Conservation (phyloP, 1,139 yeast genomes). For the Kurtzmaniella quercitrusa region DNA sequence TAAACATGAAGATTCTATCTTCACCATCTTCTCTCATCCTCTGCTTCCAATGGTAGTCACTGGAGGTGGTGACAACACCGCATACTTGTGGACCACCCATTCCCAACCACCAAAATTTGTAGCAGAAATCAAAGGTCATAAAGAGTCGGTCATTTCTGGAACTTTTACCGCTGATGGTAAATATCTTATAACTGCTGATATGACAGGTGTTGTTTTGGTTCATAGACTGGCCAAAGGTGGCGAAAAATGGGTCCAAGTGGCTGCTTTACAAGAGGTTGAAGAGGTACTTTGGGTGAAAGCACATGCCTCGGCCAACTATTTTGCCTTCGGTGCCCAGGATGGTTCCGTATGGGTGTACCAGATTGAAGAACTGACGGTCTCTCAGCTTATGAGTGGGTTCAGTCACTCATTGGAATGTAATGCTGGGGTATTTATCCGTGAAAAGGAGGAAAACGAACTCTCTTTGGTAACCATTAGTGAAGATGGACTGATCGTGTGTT, state of each 20-base stretch:
- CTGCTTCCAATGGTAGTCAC: conserved; percentile 69
- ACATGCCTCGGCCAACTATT: conserved; percentile 73
- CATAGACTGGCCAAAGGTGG: conserved; percentile 72
- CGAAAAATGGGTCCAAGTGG: conserved; percentile 71
- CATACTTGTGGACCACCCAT: conserved; percentile 89
- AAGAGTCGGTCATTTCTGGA: conserved; percentile 83
- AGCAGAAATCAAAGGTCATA: conserved; percentile 70
- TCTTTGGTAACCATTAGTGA: conserved; percentile 77
- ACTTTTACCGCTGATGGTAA: conserved; percentile 82
- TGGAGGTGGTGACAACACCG: conserved; percentile 90
- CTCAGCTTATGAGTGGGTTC: conserved; percentile 74
- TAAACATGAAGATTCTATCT: conserved; percentile 79
- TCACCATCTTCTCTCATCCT: conserved; percentile 76
- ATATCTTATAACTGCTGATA: conserved; percentile 82
- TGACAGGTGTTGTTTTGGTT: conserved; percentile 82
- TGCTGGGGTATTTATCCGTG: conserved; percentile 68
- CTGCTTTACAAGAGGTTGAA: conserved; percentile 79
- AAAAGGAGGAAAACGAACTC: conserved; percentile 56
- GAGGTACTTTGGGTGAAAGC: conserved; percentile 69
- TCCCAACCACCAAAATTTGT: conserved; percentile 77
- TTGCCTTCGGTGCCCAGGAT: conserved; percentile 92
- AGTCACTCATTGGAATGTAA: conserved; percentile 78
- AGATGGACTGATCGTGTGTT: conserved; percentile 79
- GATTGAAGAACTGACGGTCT: conserved; percentile 52
- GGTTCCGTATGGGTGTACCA: conserved; percentile 96